Conservation (phyloP, 164 flowering plant species). For the Warburgia ugandensis region DNA sequence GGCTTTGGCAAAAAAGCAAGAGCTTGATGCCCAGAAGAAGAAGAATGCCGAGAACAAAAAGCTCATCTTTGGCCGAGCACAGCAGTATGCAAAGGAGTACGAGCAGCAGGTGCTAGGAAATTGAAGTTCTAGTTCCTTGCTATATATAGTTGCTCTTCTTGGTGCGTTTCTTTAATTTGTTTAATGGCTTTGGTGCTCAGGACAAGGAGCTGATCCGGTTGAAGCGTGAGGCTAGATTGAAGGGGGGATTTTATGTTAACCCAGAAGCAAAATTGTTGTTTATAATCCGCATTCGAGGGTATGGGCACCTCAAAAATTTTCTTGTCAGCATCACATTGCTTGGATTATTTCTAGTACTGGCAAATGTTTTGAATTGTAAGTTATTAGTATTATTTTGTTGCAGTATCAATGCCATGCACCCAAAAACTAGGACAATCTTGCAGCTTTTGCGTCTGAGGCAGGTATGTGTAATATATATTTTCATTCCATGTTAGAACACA, state of each 20-base stretch:
- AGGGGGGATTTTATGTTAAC: slow-evolving; percentile 53
- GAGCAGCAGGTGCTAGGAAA: slow-evolving; percentile 29
- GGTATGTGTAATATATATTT: slow-evolving; percentile 12
- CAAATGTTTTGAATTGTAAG: background rate
- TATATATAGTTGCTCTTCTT: too few relatives aligned
- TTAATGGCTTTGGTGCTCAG: slow-evolving; percentile 2
- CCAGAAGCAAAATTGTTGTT: slow-evolving; percentile 57
- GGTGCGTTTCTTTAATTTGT: too few relatives aligned
- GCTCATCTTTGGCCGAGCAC: slow-evolving; percentile 30
- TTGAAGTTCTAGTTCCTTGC: too few relatives aligned
- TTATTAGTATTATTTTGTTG: background rate
- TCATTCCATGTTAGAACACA: background rate
- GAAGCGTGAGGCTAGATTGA: slow-evolving; percentile 35
- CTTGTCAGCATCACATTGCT: background rate
- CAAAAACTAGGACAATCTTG: slow-evolving; percentile 43
- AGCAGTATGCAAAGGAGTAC: slow-evolving; percentile 26
- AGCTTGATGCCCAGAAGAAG: slow-evolving; percentile 15
- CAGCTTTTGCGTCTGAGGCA: slow-evolving; percentile 51
- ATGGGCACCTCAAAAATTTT: background rate
- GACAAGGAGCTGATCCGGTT: slow-evolving; percentile 25
- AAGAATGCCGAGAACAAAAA: slow-evolving; percentile 25
- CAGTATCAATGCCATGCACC: slow-evolving; percentile 60
- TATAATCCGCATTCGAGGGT: slow-evolving; percentile 56
- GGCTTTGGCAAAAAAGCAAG: slow-evolving; percentile 27
- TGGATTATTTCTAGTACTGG: background rate